Base-by-base conservation (phyloP, 805 yeast species). In the Suhomyces xylopsoci region DNA sequence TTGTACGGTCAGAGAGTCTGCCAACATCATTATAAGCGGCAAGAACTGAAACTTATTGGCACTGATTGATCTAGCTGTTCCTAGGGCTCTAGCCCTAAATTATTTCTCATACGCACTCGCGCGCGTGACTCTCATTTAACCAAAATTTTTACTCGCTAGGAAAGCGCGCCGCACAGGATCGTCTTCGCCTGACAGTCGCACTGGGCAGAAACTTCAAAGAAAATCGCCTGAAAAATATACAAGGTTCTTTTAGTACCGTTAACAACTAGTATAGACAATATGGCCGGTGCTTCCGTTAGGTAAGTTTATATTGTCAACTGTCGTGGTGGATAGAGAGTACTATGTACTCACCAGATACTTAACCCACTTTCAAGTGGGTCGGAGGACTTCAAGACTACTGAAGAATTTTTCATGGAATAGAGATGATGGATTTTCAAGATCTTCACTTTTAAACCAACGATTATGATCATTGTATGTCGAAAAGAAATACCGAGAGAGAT, bases 261-360 rank as follows among this genome's bases (percentile, higher is more conserved):
- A 42, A 42, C 19, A 25, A 15, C 38, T 12, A 48, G n/a, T 55
- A 66, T 64, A 72, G 70, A 69, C 78, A 83, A 81, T 72, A 90
- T 90, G 97, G 88, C 96, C 85, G 96, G 96, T 89, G 92, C 87
- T 85, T 86, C 97, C 83, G 97, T 90, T 79, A 90, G 93, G 96
- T 89, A 88, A 74, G 96, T 88, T 38, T 58, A 28, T 28, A 49
- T 44, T 46, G 54, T 51, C 49, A 14, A 50, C 57, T 61, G 64
- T 63, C 62, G 64, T 63, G 65, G 66, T 61, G 64, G 66, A 61
- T 59, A 55, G 63, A 49, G 61, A 60, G 64, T 47, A 32, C 49
- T 24, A 20, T 20, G 42, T 45, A 36, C 49, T 47, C 46, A 24
- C 26, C 48, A 38, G 42, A 38, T 38, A 38, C 42, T 38, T 38